Conservation (phyloP, 352 stramenopile genomes). For the Nothophytophthora sp. region DNA sequence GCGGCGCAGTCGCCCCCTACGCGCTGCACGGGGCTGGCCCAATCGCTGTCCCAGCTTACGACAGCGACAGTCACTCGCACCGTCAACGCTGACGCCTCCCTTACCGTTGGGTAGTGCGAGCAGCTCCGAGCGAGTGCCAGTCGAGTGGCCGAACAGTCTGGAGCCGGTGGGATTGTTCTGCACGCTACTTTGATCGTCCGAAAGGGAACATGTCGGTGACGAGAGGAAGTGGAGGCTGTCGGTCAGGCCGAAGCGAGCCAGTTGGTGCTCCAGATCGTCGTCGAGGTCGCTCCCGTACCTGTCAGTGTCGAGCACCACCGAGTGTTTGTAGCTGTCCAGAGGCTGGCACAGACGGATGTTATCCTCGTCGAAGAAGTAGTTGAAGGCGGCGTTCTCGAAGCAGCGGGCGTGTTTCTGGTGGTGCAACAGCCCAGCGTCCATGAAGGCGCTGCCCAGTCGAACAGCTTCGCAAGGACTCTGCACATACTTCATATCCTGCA, state of each 20-base stretch:
- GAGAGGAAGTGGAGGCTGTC: background rate
- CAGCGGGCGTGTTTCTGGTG: slow-evolving; percentile 38
- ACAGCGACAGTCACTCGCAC: slow-evolving; percentile 31
- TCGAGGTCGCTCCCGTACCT: slow-evolving; percentile 1
- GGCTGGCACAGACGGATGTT: slow-evolving; percentile 35
- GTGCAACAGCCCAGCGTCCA: slow-evolving; percentile 52
- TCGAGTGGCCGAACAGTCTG: slow-evolving; percentile 7
- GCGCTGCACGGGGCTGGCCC: slow-evolving; percentile 16
- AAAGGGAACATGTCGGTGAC: slow-evolving; percentile 6
- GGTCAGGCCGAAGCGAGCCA: background rate
- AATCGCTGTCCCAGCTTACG: slow-evolving; percentile 42
- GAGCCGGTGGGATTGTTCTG: slow-evolving; percentile 14
- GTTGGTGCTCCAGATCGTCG: slow-evolving; percentile 13
- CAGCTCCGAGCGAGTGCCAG: slow-evolving; percentile 3
- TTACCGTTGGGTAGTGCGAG: background rate
- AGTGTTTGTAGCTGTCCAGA: background rate
- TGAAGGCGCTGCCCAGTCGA: slow-evolving; percentile 43
- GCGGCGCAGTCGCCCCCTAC: slow-evolving; percentile 26
- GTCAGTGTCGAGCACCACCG: slow-evolving; percentile 3
- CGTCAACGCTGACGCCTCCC: background rate
- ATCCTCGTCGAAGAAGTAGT: slow-evolving; percentile 49
- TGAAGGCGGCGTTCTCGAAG: slow-evolving; percentile 30
- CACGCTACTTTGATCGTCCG: slow-evolving; percentile 15
- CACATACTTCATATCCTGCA: slow-evolving; percentile 28
- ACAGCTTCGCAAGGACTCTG: slow-evolving; percentile 34